These are phyloP conservation scores for Dianthus caryophyllus DNA, from an alignment of 148 eudicot species.

Conservation along the genomic window DNA sequence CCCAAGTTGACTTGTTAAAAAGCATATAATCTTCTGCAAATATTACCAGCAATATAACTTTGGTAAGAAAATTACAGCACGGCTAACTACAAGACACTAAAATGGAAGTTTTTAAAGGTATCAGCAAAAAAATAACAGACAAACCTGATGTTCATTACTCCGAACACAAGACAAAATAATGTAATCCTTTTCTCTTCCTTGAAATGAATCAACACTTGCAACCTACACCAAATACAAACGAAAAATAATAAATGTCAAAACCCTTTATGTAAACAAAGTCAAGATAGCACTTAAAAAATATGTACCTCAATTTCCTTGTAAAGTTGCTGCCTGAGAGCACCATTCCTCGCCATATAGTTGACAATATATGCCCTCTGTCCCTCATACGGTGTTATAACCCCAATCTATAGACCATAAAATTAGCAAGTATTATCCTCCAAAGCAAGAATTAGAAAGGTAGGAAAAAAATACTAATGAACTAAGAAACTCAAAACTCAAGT, in stretches of 20 bases:
- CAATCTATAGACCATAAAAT: conserved; percentile 48
- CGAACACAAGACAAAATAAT: conserved; percentile 96
- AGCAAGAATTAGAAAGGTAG: not conserved
- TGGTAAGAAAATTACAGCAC: not conserved
- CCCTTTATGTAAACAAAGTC: not conserved
- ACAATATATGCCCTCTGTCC: conserved; percentile 98
- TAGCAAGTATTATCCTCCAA: not conserved
- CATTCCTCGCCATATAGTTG: conserved; percentile 98
- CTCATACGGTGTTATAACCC: conserved; percentile 98
- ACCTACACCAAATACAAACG: conserved; percentile 40
- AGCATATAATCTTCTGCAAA: not conserved
- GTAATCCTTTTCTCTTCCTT: conserved; percentile 98
- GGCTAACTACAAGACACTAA: not conserved
- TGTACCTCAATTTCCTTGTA: conserved; percentile 96
- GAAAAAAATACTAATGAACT: not conserved
- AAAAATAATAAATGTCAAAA: not conserved
- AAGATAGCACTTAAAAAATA: not conserved
- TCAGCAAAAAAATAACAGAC: conserved; percentile 14
- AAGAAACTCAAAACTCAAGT: not conserved
- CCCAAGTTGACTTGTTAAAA: not conserved
- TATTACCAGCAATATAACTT: not conserved
- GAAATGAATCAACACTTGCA: conserved; percentile 98
- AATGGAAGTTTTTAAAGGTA: conserved; percentile 8
- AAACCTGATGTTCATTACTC: conserved; percentile 94
- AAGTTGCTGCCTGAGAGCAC: conserved; percentile 93